Evolutionary conservation across 164 flowering plant genomes (phyloP).

Genomic region (Kalanchoe fedtschenkoi): DNA sequence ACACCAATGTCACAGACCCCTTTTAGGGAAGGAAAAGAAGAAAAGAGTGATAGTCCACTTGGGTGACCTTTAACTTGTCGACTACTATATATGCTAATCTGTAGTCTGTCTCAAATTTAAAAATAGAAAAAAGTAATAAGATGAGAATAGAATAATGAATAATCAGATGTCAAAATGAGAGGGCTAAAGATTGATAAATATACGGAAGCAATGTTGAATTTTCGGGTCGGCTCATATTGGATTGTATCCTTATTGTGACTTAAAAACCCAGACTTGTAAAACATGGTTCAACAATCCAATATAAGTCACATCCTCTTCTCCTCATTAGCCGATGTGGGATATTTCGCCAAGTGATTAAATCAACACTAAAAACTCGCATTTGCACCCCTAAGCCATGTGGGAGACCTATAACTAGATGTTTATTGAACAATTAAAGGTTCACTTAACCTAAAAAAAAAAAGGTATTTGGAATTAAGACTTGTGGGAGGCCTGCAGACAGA

Average conservation of each 20-base stretch:
- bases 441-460: neutral
- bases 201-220: neutral
- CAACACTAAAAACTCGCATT: no score
- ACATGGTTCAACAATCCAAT: no score
- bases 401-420: constrained; percentile 8
- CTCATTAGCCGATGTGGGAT: no score
- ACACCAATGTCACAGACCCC: neutral
- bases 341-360: no score
- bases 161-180: no score
- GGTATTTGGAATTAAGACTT: neutral
- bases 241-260: no score
- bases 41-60: constrained; percentile 22
- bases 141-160: neutral
- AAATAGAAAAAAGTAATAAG: neutral
- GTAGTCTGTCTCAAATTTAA: constrained; percentile 12
- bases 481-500: neutral
- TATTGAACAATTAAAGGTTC: neutral
- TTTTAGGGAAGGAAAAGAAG: constrained; percentile 8
- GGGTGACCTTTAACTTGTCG: constrained; percentile 15
- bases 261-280: no score
- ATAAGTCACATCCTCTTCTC: no score
- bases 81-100: constrained; percentile 10
- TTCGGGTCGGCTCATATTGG: no score
- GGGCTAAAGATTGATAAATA: neutral
- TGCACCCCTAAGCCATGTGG: constrained; percentile 15